A percentile compares a stretch with the other conserved stretches of the same genome.
These are phyloP conservation scores for Curvularia hawaiiensis DNA, from an alignment of 2,329 filamentous ascomycete species.

Conservation along the genomic window DNA sequence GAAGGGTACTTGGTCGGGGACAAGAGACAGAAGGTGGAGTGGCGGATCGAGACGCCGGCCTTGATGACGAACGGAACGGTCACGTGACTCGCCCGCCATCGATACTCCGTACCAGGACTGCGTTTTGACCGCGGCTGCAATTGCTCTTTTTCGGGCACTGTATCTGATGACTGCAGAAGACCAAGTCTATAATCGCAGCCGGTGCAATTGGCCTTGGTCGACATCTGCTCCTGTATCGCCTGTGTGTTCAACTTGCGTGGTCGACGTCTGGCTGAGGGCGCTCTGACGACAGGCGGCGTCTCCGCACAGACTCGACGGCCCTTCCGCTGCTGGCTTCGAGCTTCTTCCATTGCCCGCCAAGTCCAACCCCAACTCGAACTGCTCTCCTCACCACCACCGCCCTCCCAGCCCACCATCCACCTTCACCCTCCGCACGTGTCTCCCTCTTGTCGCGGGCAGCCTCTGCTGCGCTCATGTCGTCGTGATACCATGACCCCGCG, in stretches of 20 bases:
- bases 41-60: slow-evolving; percentile 8
- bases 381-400: slow-evolving; percentile 3
- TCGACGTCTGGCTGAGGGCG: not conserved
- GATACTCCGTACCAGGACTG: too few species aligned
- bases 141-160: not conserved
- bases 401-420: slow-evolving; percentile 13
- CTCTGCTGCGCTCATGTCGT: slow-evolving; percentile 43
- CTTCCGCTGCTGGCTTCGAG: slow-evolving; percentile 16
- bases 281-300: slow-evolving; percentile 11
- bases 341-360: slow-evolving; percentile 21
- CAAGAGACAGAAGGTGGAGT: slow-evolving; percentile 15
- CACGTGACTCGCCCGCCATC: slow-evolving; percentile 2
- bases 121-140: not conserved
- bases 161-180: not conserved
- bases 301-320: slow-evolving; percentile 22
- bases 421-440: slow-evolving; percentile 15
- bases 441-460: slow-evolving; percentile 27
- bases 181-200: not conserved
- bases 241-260: too few species aligned
- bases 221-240: not conserved
- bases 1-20: slow-evolving; percentile 18
- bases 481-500: slow-evolving; percentile 43
- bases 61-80: slow-evolving; percentile 8
- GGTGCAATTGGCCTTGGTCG: not conserved
- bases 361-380: slow-evolving; percentile 1